Evolutionary conservation across 2,329 filamentous ascomycete species (phyloP), one percentile per base, ranked within the genome.

Genomic region (Penicillium hesseltinei): DNA sequence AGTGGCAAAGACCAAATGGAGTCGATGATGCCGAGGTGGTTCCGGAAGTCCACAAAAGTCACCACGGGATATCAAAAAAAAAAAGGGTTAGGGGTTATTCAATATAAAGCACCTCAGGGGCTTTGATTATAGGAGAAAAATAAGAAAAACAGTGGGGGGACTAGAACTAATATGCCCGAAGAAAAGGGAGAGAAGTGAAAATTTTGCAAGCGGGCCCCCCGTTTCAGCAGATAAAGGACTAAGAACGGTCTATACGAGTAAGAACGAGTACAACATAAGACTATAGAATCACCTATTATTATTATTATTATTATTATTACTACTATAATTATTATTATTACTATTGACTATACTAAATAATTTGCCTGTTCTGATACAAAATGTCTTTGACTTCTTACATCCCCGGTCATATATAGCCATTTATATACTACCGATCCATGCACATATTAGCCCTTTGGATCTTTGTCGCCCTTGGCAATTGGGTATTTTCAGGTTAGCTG

Each of bases 1-100:
- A 42, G 29, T 50, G 49, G 44, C 39, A 17, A 57, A 50, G 25
- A 59, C 27, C 46, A 31, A 51, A 42, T 31, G 49, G 39, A 43
- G 43, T 45, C 45, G 27, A 44, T 33, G 43, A 44, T 54, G 42
- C 42, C 42, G 42, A 44, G 23, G 42, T 44, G 50, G 42, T 38
- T 54, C 53, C 44, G 44, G 29, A 40, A 40, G 45, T 39, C 46
- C 39, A 47, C 35, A 45, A 23, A 23, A 45, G 31, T 36, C 50
- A 45, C 45, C 45, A 19, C 42, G 29, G 19, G 29, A 21, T 21
- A 46, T 33, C 15, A 17, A 47, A n/a, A 35, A 31, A 25, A 25
- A 47, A 29, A 23, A 47, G 31, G 17, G 11, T 31, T 21, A 3
- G 4, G 25, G 4, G 25, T 4, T 29, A 13, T 31, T 33, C n/a